phyloP scores from a whole-genome alignment of 352 stramenopile species.

The Phytophthora sojae region DNA sequence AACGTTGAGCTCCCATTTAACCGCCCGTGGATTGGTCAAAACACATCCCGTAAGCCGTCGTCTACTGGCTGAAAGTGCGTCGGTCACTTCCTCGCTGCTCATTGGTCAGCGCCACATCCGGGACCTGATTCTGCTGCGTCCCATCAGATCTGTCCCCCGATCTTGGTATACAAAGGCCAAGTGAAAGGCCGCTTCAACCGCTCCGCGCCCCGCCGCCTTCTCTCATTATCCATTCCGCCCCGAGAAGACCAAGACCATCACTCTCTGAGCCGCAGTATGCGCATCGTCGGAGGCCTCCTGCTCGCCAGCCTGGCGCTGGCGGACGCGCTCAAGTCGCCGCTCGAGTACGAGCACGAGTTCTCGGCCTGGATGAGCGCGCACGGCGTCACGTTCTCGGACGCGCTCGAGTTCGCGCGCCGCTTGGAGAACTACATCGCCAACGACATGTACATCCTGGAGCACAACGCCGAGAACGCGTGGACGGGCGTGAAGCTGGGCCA shows the following conservation, averaged over 20 bases:
- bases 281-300: constrained; percentile 30
- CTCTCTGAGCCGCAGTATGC: constrained; percentile 16
- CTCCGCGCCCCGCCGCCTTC: neutral
- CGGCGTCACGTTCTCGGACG: constrained; percentile 57
- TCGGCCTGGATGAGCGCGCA: constrained; percentile 67
- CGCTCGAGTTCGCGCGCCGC: constrained; percentile 74
- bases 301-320: constrained; percentile 40
- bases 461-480: constrained; percentile 80
- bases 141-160: constrained; percentile 12
- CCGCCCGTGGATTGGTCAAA: constrained; percentile 17
- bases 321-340: constrained; percentile 58
- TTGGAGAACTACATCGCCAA: constrained; percentile 86
- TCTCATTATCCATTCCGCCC: constrained; percentile 32
- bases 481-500: constrained; percentile 73
- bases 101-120: constrained; percentile 30
- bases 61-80: constrained; percentile 7
- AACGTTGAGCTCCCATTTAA: too few relatives aligned
- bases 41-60: neutral
- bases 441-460: constrained; percentile 88
- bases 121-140: constrained; percentile 32
- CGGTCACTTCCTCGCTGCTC: neutral
- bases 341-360: constrained; percentile 81
- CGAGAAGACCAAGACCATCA: constrained; percentile 18
- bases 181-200: constrained; percentile 29
- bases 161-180: constrained; percentile 32